Base-by-base conservation (phyloP, 768 basidiomycete species). In the Termitomyces sp. region DNA sequence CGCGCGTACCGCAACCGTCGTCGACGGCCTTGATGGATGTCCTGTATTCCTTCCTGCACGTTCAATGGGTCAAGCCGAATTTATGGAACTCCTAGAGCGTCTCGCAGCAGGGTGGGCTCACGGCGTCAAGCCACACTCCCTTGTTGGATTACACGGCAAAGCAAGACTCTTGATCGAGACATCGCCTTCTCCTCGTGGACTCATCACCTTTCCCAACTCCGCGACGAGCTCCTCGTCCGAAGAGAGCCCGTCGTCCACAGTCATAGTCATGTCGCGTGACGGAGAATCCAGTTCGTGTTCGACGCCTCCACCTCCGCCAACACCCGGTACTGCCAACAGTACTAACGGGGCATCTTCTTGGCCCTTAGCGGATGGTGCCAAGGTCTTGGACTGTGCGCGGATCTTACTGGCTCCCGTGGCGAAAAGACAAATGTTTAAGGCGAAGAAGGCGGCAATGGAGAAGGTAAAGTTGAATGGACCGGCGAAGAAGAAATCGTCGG, bases 1-100 rank as follows among this genome's bases (percentile, higher is more conserved):
- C 62, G 71, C 80, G 29, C 83, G 79, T 51, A 78, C 86, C 2
- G 85, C 89, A 0, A 70, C 78, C 12, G 71, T 91, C 23, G 83
- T 94, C 7, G 89, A 94, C 56, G 86, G 88, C 2, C 77, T 94
- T 38, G 93, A 94, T 66, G 91, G 92, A 0, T 93, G 91, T 68
- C 93, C 93, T 7, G 78, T 95, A 44, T 95, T 95, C 69, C 73
- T 91, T 0, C 89, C 91, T 9, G 89, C 93, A 13, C 77, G 93
- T 31, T 91, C 90, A 12, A 91, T 94, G 87, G 85, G 88, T 0
- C 93, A 95, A 64, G 91, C 91, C 10, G 91, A 94, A 70, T 94
- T 93, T 60, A 74, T 91, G 54, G 93, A 95, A 68, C 77, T 91
- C 7, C 75, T 94, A 53, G 91, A 94, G 62, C 81, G 93, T 10